phyloP scores from a whole-genome alignment of 768 basidiomycete species.

The Russula earlei region DNA sequence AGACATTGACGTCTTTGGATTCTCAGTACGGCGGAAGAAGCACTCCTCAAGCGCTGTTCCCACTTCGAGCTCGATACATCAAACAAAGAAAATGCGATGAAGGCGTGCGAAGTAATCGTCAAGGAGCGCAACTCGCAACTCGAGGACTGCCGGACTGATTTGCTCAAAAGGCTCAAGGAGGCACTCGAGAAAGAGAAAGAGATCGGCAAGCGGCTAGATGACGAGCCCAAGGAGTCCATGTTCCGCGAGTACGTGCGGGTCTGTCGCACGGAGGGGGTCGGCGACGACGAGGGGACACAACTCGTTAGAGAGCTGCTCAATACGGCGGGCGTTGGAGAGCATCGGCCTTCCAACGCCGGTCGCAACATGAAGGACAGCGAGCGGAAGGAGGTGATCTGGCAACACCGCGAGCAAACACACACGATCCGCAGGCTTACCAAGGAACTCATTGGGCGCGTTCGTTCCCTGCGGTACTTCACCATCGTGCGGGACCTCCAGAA shows the following conservation, averaged over 20 bases:
- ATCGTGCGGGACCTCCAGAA: constrained; percentile 85
- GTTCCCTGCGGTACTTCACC: constrained; percentile 87
- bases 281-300: constrained; percentile 67
- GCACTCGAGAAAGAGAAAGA: constrained; percentile 62
- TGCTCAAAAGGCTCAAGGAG: constrained; percentile 53
- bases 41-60: constrained; percentile 88
- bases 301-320: constrained; percentile 50
- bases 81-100: constrained; percentile 66
- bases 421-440: constrained; percentile 75
- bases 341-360: constrained; percentile 6
- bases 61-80: constrained; percentile 81
- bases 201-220: constrained; percentile 36
- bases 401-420: constrained; percentile 80
- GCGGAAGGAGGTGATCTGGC: constrained; percentile 65
- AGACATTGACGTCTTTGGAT: background rate
- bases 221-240: constrained; percentile 52
- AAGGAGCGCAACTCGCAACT: constrained; percentile 71
- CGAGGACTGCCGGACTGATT: constrained; percentile 66
- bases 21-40: constrained; percentile 77
- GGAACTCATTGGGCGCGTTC: constrained; percentile 82
- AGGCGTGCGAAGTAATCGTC: constrained; percentile 89
- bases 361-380: constrained; percentile 41
- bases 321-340: constrained; percentile 42
- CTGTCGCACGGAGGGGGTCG: constrained; percentile 58
- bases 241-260: constrained; percentile 72